These are phyloP conservation scores for Omphalotus olearius DNA, from an alignment of 1,284 basidiomycete genomes.

Conservation along the genomic window DNA sequence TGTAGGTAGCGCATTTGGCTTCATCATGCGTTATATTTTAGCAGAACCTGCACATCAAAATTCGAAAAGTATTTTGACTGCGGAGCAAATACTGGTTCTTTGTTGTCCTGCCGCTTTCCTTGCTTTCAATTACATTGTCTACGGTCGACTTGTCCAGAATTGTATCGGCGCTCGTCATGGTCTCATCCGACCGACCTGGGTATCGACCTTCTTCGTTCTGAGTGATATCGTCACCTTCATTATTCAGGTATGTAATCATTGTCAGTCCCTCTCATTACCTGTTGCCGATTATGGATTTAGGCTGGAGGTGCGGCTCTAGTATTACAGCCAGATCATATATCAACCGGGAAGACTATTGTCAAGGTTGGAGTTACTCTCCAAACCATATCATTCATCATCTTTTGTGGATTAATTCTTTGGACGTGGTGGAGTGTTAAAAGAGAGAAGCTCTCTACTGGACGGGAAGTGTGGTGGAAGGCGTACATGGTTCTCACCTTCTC, in stretches of 20 bases:
- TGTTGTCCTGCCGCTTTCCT: slow-evolving; percentile 21
- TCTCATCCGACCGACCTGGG: slow-evolving; percentile 20
- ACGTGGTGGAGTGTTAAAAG: slow-evolving; percentile 16
- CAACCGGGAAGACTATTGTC: slow-evolving; percentile 18
- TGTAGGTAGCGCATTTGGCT: slow-evolving; percentile 12
- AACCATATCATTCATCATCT: slow-evolving; percentile 22
- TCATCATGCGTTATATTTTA: slow-evolving; percentile 9
- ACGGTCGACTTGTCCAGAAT: slow-evolving; percentile 21
- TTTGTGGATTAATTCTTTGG: slow-evolving; percentile 17
- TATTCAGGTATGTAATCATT: slow-evolving; percentile 29
- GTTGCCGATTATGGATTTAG: slow-evolving; percentile 1
- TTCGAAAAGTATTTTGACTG: slow-evolving; percentile 3
- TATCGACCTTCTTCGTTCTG: slow-evolving; percentile 20
- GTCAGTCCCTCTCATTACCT: background rate
- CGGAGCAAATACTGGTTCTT: slow-evolving; percentile 8
- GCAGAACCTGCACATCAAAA: slow-evolving; percentile 5
- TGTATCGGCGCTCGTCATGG: slow-evolving; percentile 20
- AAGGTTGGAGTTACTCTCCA: slow-evolving; percentile 22
- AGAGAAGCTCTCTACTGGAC: slow-evolving; percentile 6
- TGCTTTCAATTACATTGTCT: slow-evolving; percentile 29
- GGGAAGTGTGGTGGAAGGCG: slow-evolving; percentile 21
- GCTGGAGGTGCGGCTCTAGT: slow-evolving; percentile 12
- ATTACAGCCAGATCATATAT: slow-evolving; percentile 1
- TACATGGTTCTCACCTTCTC: slow-evolving; percentile 21
- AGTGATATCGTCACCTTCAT: slow-evolving; percentile 35